Conservation (phyloP, 306 rosid genomes). For the Lotus japonicus region DNA sequence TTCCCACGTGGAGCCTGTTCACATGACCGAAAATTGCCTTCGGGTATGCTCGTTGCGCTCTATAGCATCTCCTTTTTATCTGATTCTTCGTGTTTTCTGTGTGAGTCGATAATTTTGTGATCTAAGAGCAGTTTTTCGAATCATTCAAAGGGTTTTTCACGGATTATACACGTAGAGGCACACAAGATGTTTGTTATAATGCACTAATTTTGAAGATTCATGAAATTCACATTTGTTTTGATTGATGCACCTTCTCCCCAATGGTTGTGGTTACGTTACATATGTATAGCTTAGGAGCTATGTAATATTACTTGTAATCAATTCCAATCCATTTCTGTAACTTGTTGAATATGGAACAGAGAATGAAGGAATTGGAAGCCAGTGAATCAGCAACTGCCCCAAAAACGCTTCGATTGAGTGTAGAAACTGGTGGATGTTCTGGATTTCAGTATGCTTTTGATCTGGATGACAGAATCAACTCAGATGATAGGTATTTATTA, state of each 20-base stretch:
- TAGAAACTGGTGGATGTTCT: constrained; percentile 96
- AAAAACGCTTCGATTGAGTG: constrained; percentile 77
- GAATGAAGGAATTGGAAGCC: constrained; percentile 66
- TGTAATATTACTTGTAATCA: not conserved
- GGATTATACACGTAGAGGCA: not conserved
- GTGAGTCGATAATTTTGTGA: not conserved
- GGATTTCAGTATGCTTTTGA: constrained; percentile 93
- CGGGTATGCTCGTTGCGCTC: constrained; percentile 37
- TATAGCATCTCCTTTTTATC: not conserved
- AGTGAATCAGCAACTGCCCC: constrained; percentile 36
- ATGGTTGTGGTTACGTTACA: not conserved
- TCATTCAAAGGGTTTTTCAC: not conserved
- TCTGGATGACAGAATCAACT: constrained; percentile 55
- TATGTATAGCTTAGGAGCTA: not conserved
- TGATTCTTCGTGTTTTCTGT: not conserved
- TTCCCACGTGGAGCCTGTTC: constrained; percentile 36
- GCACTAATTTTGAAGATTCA: not conserved
- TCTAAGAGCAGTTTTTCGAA: not conserved
- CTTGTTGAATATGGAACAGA: constrained; percentile 35
- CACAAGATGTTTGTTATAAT: not conserved
- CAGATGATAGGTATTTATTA: constrained; percentile 66
- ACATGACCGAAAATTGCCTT: constrained; percentile 62
- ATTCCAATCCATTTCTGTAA: constrained; percentile 1
- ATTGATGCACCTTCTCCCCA: not conserved
- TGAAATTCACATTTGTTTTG: not conserved